Evolutionary conservation across 495 filamentous ascomycete genomes (phyloP).

Genomic region (Tirmania nivea): DNA sequence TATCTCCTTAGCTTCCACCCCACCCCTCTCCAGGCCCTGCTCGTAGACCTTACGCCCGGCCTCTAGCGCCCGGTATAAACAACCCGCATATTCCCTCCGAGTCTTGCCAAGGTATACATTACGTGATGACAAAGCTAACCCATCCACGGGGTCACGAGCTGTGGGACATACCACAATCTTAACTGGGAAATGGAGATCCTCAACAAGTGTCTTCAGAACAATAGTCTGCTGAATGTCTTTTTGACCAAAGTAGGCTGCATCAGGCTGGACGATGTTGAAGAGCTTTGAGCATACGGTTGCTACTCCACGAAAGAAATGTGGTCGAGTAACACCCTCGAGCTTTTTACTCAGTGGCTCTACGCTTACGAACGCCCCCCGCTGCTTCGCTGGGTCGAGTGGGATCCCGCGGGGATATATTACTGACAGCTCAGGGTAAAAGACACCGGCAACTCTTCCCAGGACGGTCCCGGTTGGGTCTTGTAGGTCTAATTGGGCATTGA

Average conservation of each 20-base stretch:
- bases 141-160: conserved; percentile 46
- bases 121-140: conserved; percentile 78
- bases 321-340: conserved; percentile 67
- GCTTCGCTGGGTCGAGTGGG: conserved; percentile 56
- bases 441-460: conserved; percentile 48
- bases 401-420: conserved; percentile 75
- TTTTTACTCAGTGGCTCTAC: conserved; percentile 63
- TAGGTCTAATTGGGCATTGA: conserved; percentile 48
- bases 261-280: conserved; percentile 75
- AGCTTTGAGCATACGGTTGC: conserved; percentile 95
- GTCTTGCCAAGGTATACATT: conserved; percentile 79
- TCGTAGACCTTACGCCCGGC: conserved; percentile 47
- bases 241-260: conserved; percentile 87
- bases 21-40: conserved; percentile 34
- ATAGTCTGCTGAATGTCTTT: conserved; percentile 96
- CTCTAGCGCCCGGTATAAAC: conserved; percentile 43
- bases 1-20: conserved; percentile 11
- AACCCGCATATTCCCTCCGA: conserved; percentile 46
- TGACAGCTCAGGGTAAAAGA: conserved; percentile 64
- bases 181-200: conserved; percentile 66
- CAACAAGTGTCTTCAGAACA: conserved; percentile 64
- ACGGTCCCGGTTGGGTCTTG: conserved; percentile 16
- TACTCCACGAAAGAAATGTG: conserved; percentile 89
- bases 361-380: conserved; percentile 75
- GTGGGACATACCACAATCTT: conserved; percentile 56